Conservation (phyloP, 176 grass and related monocot genomes). For the Melocanna baccifera region DNA sequence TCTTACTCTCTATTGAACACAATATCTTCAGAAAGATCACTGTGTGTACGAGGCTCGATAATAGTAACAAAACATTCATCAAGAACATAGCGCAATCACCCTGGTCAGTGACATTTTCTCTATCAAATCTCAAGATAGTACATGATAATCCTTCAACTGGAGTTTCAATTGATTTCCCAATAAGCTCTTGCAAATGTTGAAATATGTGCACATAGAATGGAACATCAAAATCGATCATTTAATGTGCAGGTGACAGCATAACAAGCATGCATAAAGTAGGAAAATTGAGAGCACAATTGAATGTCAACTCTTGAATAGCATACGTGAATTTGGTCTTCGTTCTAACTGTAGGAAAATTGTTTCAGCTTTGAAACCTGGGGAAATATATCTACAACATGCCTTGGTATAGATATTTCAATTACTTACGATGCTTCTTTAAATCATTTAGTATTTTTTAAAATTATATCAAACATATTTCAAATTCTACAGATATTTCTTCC, state of each 20-base stretch:
- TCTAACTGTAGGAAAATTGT: no score
- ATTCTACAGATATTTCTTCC: no score
- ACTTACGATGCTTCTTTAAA: no score
- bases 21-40: conserved; percentile 67
- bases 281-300: no score
- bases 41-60: conserved; percentile 59
- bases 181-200: conserved; percentile 37
- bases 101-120: conserved; percentile 17
- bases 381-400: no score
- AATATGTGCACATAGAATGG: conserved; percentile 46
- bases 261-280: conserved; percentile 3
- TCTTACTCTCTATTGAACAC: conserved; percentile 81
- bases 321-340: no score
- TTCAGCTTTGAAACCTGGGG: no score
- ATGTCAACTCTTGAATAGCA: no score
- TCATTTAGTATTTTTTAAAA: no score
- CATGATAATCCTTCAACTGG: conserved; percentile 52
- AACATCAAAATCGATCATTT: conserved; percentile 23
- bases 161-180: conserved; percentile 52
- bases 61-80: conserved; percentile 81
- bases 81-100: conserved; percentile 58
- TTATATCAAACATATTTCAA: no score
- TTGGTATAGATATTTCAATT: no score
- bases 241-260: background rate
- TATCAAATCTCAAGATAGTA: conserved; percentile 59